Evolutionary conservation across 768 basidiomycete species (phyloP), one percentile per base, ranked within the genome.

Genomic region (Agaricus subrufescens): DNA sequence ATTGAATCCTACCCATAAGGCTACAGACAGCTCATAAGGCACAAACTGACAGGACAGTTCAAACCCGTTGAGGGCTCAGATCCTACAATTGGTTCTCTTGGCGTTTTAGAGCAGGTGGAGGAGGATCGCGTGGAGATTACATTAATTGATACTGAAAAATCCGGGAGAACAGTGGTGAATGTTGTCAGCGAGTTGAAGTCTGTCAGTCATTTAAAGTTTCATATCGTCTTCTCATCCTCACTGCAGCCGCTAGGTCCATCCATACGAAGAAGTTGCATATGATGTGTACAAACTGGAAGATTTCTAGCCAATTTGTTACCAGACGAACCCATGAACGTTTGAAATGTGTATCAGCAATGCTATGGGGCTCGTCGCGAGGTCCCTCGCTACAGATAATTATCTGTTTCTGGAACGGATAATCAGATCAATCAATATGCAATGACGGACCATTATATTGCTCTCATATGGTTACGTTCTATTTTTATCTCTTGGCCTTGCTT

Each of bases 251-350:
- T 58, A 83, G 80, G 71, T 75, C 3, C 82, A 82, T 61, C 80
- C 80, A 7, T 82, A 83, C 58, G 81, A 83, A 65, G 77, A 82
- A 63, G 78, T 82, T 47, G 81, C 77, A 4, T 82, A 82, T 58
- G 80, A 83, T 58, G 78, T 84, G 2, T 80, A 82, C 64, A 75
- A 71, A 44, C 64, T 79, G 2, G 76, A 80, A 63, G 70, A 76
- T 58, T 66, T 76, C 49, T 75, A 61, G 12, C 40, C 25, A n/a
- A 19, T 56, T 19, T 42, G 42, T 27, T 48, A 31, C 8, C 23
- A 43, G 12, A 23, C 34, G 34, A 34, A 34, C 8, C 34, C 34
- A 19, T 34, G 34, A 34, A 34, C 34, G 11, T 34, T 3, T 3
- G 7, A 11, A 34, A 34, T 34, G 8, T 34, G 34, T 11, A 8